Base-by-base conservation (phyloP, 768 basidiomycete species). In the Termitomyces sp. region DNA sequence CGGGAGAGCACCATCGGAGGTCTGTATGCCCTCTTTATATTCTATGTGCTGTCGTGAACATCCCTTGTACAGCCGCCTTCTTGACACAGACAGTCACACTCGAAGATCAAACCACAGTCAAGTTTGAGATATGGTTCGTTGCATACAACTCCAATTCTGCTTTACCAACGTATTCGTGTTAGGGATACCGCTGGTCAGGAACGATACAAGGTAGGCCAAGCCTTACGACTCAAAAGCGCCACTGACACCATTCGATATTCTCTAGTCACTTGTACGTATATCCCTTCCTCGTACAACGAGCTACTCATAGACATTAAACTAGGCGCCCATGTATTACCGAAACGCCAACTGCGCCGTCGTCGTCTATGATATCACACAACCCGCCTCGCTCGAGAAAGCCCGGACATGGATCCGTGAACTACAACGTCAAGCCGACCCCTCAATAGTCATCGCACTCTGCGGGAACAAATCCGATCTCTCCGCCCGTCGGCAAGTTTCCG, bases 181-280 rank as follows among this genome's bases (percentile, higher is more conserved):
- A 94, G 94, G 94, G 94, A 96, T 74, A 96, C 94, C 40, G 94
- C 94, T 43, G 94, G 94, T 33, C 94, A 96, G 76, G 94, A 96
- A 73, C 86, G 94, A 63, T 96, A 95, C 76, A 94, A 94, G 84
- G 89, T 80, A 61, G 61, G 83, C 65, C 45, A 46, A 57, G 54
- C 52, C 20, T 49, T 40, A 40, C 56, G 45, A 60, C 56, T 44
- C 47, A n/a, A 59, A 60, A 51, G 26, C 40, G 58, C 54, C 58
- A 58, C 52, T 59, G 20, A 59, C 45, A 48, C 32, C 30, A 32
- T 43, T 33, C 45, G 47, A 20, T 61, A 40, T 52, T 51, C 46
- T 42, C 20, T 52, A 59, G 59, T 64, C 80, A 13, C 75, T 81
- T 60, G 79, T 81, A 72, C 57, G 82, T 74, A 49, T 58, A 54